Evolutionary conservation across 768 basidiomycete genomes (phyloP).

Genomic region (Saitozyma sp.): DNA sequence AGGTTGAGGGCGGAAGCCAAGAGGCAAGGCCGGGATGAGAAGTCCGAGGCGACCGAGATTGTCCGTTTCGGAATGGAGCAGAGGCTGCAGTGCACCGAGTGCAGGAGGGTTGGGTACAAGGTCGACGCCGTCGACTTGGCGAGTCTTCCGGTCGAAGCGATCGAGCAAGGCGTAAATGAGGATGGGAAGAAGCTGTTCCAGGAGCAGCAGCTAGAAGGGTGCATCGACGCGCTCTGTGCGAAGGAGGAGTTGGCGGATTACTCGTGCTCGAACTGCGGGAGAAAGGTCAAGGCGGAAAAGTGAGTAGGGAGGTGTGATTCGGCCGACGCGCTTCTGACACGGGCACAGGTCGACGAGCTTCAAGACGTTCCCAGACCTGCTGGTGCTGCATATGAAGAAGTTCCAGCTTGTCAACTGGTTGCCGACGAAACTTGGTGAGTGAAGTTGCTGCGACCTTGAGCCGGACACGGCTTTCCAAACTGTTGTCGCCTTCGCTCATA

Average conservation of each 20-base stretch:
- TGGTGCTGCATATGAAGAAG: conserved; percentile 87
- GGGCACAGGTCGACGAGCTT: conserved; percentile 67
- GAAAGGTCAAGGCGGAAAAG: conserved; percentile 71
- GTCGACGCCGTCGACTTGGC: conserved; percentile 73
- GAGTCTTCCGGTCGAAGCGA: conserved; percentile 76
- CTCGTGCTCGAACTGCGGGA: conserved; percentile 70
- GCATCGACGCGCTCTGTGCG: conserved; percentile 55
- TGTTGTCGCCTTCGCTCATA: conserved; percentile 9
- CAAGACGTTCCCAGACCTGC: conserved; percentile 80
- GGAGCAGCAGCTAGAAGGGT: conserved; percentile 63
- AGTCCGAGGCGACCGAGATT: conserved; percentile 66
- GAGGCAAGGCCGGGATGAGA: conserved; percentile 43
- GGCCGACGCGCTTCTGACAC: conserved; percentile 13
- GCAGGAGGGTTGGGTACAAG: conserved; percentile 77
- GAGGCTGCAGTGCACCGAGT: conserved; percentile 75
- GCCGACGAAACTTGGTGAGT: conserved; percentile 82
- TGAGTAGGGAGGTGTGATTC: conserved; percentile 51
- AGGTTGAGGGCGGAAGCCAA: conserved; percentile 60
- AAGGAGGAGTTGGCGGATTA: conserved; percentile 62
- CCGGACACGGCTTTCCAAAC: background rate
- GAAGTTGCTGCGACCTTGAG: background rate
- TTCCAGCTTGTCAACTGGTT: conserved; percentile 97
- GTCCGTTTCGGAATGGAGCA: conserved; percentile 87
- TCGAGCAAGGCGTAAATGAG: conserved; percentile 58
- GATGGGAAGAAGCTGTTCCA: conserved; percentile 68